Evolutionary conservation across 345 rosid genomes (phyloP).

Genomic region (Arabidopsis thaliana): DNA sequence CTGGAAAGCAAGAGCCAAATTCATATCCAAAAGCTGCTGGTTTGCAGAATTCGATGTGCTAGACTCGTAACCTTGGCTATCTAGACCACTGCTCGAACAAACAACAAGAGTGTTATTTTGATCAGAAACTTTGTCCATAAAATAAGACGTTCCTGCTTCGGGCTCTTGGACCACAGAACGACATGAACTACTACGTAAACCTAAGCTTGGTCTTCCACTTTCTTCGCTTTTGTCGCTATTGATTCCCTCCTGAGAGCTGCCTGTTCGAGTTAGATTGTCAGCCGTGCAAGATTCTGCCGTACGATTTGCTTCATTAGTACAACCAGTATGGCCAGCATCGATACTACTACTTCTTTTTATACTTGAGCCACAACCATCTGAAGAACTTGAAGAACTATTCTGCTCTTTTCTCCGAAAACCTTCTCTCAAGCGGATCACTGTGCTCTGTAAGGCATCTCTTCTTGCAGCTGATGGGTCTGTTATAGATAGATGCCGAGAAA

Average conservation of each 20-base stretch:
- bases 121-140: slow-evolving; percentile 65
- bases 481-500: slow-evolving; percentile 87
- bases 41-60: slow-evolving; percentile 83
- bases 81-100: slow-evolving; percentile 90
- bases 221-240: slow-evolving; percentile 94
- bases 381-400: slow-evolving; percentile 91
- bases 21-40: slow-evolving; percentile 84
- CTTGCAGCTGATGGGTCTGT: slow-evolving; percentile 93
- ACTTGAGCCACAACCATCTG: slow-evolving; percentile 99
- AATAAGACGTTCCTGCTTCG: slow-evolving; percentile 69
- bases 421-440: slow-evolving; percentile 96
- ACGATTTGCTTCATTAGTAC: slow-evolving; percentile 64
- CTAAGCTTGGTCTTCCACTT: slow-evolving; percentile 96
- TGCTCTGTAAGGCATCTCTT: slow-evolving; percentile 94
- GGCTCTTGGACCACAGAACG: slow-evolving; percentile 86
- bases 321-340: slow-evolving; percentile 75
- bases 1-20: slow-evolving; percentile 87
- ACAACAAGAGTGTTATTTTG: slow-evolving; percentile 59
- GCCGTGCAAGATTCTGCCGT: slow-evolving; percentile 51
- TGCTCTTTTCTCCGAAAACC: slow-evolving; percentile 95
- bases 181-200: slow-evolving; percentile 85
- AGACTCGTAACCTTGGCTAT: slow-evolving; percentile 95
- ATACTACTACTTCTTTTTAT: slow-evolving; percentile 88
- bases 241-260: slow-evolving; percentile 83
- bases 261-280: slow-evolving; percentile 65